Evolutionary conservation across 495 filamentous ascomycete genomes (phyloP), one percentile per base, ranked within the genome.

Genomic region (Xylona heveae): DNA sequence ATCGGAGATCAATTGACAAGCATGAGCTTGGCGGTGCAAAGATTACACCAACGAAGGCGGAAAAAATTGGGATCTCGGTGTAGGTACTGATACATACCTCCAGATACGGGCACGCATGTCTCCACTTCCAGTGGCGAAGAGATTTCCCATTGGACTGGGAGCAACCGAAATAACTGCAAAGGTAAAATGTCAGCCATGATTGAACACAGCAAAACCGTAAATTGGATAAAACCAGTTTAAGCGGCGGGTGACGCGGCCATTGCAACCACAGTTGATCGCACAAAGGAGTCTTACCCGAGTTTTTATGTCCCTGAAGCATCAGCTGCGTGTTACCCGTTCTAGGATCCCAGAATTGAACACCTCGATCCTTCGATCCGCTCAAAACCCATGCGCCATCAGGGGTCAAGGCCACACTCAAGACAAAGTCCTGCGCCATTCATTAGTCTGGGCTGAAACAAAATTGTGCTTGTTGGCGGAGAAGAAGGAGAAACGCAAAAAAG

Each of bases 241-340:
- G n/a, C 4, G 9, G 6, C n/a, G 22, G 9, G 13, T 37, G 15
- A 26, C 10, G 14, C 15, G 13, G 26, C 9, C 16, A 23, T 33
- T 28, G 35, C 21, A 40, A 21, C 38, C 31, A 34, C n/a, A n/a
- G 39, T 48, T 40, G 41, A 38, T 37, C 33, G 40, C 37, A 43
- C 27, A 33, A 23, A 35, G 41, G 16, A 35, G 26, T 53, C 62
- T 46, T 46, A 74, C 68, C 68, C 19, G 78, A 82, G 55, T 90
- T 88, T 58, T 85, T 85, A 51, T 90, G 82, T 19, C 82, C 81
- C 51, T 90, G 81, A 32, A 90, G 66, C 79, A 85, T 88, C 54
- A 91, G 68, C 50, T 90, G 81, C 4, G 81, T 77, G 45, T 74
- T 73, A 8, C 81, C 82, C 28, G 77, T 88, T 44, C 72, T 66